A percentile compares a stretch with the other conserved stretches of the same genome.
phyloP scores from a whole-genome alignment of 1,284 basidiomycete species.

The Somion occarium region DNA sequence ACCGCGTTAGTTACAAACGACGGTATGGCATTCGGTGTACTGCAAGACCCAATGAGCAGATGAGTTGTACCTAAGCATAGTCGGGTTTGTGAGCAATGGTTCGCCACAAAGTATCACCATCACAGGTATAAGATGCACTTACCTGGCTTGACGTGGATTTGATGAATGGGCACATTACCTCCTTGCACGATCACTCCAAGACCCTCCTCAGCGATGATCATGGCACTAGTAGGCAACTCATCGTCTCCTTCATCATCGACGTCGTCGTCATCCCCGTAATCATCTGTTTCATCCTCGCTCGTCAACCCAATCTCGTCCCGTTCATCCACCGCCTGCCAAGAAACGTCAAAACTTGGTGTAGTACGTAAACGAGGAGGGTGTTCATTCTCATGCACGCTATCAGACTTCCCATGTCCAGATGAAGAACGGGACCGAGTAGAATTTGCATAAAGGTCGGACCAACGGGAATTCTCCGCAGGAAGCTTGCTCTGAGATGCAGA shows the following conservation, averaged over 20 bases:
- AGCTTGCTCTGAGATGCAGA: constrained; percentile 38
- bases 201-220: constrained; percentile 76
- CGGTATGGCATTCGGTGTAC: constrained; percentile 72
- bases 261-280: constrained; percentile 49
- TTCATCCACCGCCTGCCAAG: constrained; percentile 70
- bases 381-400: constrained; percentile 38
- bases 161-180: constrained; percentile 52
- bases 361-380: constrained; percentile 35
- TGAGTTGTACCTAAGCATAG: constrained; percentile 74
- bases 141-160: constrained; percentile 69
- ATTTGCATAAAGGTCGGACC: constrained; percentile 59
- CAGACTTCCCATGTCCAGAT: constrained; percentile 47
- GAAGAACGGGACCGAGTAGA: constrained; percentile 64
- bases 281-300: constrained; percentile 72
- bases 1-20: constrained; percentile 65
- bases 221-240: constrained; percentile 69
- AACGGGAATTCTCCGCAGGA: constrained; percentile 48
- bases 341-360: constrained; percentile 68
- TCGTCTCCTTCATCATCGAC: constrained; percentile 41
- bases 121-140: constrained; percentile 29
- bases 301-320: constrained; percentile 63
- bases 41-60: constrained; percentile 75
- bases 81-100: too few relatives aligned
- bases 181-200: constrained; percentile 74
- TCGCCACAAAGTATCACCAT: too few relatives aligned